Conservation (phyloP, 2,329 filamentous ascomycete genomes). For the Exophiala spinifera region DNA sequence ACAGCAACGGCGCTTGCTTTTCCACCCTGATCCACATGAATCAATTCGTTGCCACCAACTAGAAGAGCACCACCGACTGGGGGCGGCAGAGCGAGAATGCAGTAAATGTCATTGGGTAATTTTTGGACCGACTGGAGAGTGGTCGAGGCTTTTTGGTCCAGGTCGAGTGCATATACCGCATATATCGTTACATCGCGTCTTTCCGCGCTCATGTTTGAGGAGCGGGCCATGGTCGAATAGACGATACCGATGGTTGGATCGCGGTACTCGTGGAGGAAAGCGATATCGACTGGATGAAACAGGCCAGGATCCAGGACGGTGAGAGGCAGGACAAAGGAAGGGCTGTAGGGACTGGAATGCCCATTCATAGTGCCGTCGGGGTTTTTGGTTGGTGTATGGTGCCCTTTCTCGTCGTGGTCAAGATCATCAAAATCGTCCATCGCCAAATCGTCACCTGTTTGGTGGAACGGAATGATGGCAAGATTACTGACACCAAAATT, state of each 20-base stretch:
- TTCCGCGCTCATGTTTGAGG: slow-evolving; percentile 68
- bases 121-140: slow-evolving; percentile 82
- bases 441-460: slow-evolving; percentile 79
- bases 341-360: slow-evolving; percentile 68
- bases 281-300: slow-evolving; percentile 83
- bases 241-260: slow-evolving; percentile 96
- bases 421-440: slow-evolving; percentile 82
- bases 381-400: slow-evolving; percentile 35
- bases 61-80: slow-evolving; percentile 87
- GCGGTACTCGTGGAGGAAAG: slow-evolving; percentile 93
- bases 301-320: slow-evolving; percentile 83
- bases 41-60: slow-evolving; percentile 82
- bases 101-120: slow-evolving; percentile 82
- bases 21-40: slow-evolving; percentile 93
- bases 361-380: slow-evolving; percentile 35
- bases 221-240: slow-evolving; percentile 70
- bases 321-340: slow-evolving; percentile 89
- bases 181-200: slow-evolving; percentile 84
- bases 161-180: slow-evolving; percentile 90
- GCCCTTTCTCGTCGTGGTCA: slow-evolving; percentile 64
- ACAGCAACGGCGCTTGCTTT: slow-evolving; percentile 90
- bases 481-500: slow-evolving; percentile 87
- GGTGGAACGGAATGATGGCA: slow-evolving; percentile 89
- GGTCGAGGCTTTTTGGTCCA: slow-evolving; percentile 90
- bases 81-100: slow-evolving; percentile 75